A percentile compares a stretch with the other conserved stretches of the same genome.
phyloP scores from a whole-genome alignment of 2,329 filamentous ascomycete genomes.

The Diaporthe vexans region DNA sequence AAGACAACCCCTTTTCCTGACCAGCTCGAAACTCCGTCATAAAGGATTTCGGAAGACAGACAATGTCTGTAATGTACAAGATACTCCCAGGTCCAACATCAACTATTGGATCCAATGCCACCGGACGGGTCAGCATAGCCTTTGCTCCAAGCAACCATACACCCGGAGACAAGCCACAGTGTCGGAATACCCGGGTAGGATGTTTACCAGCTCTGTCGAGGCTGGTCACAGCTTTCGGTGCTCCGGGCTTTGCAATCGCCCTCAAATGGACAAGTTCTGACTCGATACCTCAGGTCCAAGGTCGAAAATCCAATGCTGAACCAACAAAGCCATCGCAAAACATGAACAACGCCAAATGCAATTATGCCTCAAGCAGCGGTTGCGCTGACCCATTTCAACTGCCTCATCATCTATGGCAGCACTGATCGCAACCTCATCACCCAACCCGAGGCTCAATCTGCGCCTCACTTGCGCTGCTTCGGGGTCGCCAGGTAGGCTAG shows the following conservation, averaged over 20 bases:
- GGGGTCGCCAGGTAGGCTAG: slow-evolving; percentile 39
- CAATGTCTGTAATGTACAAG: slow-evolving; percentile 33
- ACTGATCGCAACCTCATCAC: not conserved
- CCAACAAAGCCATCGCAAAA: not conserved
- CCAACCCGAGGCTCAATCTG: not conserved
- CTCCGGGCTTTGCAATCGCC: not conserved
- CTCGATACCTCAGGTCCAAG: slow-evolving; percentile 19
- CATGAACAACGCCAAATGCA: slow-evolving; percentile 2
- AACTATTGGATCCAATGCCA: not conserved
- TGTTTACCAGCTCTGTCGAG: not conserved
- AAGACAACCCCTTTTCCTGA: slow-evolving; percentile 18
- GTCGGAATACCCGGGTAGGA: no score
- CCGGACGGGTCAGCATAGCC: not conserved
- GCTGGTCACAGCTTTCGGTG: not conserved
- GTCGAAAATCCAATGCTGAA: not conserved
- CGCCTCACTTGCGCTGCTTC: slow-evolving; percentile 39
- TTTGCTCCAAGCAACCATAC: not conserved
- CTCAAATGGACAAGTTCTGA: not conserved
- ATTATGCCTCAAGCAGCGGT: not conserved
- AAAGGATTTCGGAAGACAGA: slow-evolving; percentile 5
- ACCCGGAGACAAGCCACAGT: no score
- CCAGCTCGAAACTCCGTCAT: slow-evolving; percentile 34
- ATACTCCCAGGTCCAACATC: slow-evolving; percentile 1
- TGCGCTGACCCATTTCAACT: not conserved
- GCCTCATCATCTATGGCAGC: not conserved